Base-by-base conservation (phyloP, 176 grass and related monocot genomes). In the Ensete glaucum region DNA sequence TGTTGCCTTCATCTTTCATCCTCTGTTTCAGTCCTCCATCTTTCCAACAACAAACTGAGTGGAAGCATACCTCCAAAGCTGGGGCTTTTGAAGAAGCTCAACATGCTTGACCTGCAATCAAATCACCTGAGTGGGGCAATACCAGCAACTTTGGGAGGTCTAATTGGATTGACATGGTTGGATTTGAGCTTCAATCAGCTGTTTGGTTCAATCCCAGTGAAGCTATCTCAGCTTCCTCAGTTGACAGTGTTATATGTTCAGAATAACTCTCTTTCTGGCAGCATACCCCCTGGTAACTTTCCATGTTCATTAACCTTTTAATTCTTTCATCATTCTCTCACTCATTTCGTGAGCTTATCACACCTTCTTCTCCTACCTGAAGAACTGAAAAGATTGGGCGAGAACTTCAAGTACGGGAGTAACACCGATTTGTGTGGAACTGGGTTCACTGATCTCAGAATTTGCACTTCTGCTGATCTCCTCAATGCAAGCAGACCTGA, bases 101-200 rank as follows among this genome's bases (percentile, higher is more conserved):
- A 53, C n/a, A 84, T 98, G 58, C 88, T 98, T 67, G 77, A 87
- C 72, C 76, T 98, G 58, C 88, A 98, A 78, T 89, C 80, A 11
- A 98, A 98, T 79, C 84, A 82, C 27, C 62, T 98, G 27, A 89
- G 79, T 11, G 90, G 94, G 50, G 95, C 90, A 0, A 91, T 98
- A 62, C 86, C 90, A 13, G 88, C 90, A 1, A 85, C 86, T 22
- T 81, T 98, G 0, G 82, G 86, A 56, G 82, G 87, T 25, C 76
- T 98, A 52, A 66, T 53, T 17, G 77, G 82, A 52, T 50, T 98
- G 72, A 62, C 77, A 78, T 84, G 88, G 72, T 73, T 98, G 72
- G 88, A 98, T 65, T 91, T 98, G 64, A 98, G 90, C 78, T 93
- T 78, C 72, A 98, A 98, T 43, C 53, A 20, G 11, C 82, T 98